Evolutionary conservation across 441 rosid genomes (phyloP).

Genomic region (Geranium incanum): DNA sequence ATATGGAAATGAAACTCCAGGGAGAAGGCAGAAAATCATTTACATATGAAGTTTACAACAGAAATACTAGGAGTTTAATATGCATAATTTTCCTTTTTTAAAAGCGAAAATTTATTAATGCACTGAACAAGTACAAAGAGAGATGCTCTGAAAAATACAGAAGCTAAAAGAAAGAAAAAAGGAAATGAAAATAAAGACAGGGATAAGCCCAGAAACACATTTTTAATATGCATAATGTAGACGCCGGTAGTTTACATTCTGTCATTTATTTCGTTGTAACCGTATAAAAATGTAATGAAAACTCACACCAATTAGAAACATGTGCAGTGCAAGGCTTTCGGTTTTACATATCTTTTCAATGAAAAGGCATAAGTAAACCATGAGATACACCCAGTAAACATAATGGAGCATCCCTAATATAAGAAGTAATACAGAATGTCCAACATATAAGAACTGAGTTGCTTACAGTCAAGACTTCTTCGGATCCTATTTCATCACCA

Average conservation of each 20-base stretch:
- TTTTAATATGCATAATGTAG: conserved; percentile 1
- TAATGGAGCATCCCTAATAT: conserved; percentile 15
- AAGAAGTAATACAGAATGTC: conserved; percentile 9
- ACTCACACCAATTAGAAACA: background rate
- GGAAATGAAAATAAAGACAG: too few species aligned
- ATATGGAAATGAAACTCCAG: background rate
- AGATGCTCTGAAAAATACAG: too few species aligned
- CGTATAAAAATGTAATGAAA: background rate
- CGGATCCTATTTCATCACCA: conserved; percentile 58
- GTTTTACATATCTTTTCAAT: background rate
- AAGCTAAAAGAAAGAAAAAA: too few species aligned
- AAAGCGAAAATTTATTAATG: too few species aligned
- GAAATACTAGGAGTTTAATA: background rate
- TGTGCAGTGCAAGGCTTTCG: background rate
- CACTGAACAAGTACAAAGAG: too few species aligned
- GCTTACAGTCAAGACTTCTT: conserved; percentile 55
- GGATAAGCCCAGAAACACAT: too few species aligned
- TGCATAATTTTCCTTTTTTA: background rate
- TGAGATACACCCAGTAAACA: background rate
- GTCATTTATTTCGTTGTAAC: background rate
- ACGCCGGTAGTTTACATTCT: background rate
- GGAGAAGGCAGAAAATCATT: background rate
- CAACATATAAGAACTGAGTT: conserved; percentile 19
- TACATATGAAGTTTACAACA: background rate
- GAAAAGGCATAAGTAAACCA: conserved; percentile 2